phyloP scores from a whole-genome alignment of 1,284 basidiomycete genomes.

The Apiotrichum laibachii region DNA sequence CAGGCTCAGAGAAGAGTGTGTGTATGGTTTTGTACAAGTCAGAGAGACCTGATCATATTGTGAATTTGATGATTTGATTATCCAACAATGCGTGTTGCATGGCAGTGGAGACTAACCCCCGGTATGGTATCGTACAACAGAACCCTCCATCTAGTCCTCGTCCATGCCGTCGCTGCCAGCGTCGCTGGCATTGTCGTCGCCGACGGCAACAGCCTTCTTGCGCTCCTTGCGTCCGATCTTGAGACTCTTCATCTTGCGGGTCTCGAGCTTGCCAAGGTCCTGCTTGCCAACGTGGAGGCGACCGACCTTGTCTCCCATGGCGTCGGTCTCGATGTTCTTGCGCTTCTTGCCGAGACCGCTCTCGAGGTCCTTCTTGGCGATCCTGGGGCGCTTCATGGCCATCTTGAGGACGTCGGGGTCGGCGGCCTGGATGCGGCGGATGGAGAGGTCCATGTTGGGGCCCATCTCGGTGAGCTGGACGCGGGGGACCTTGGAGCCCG shows the following conservation, averaged over 20 bases:
- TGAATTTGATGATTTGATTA: background rate
- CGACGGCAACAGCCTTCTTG: constrained; percentile 23
- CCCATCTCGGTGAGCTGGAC: constrained; percentile 86
- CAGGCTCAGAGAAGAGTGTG: constrained; percentile 1
- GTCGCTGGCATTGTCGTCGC: constrained; percentile 18
- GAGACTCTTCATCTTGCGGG: constrained; percentile 53
- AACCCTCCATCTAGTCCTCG: constrained; percentile 17
- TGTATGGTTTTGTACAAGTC: constrained; percentile 8
- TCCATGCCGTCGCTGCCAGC: constrained; percentile 15
- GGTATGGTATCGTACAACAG: constrained; percentile 14
- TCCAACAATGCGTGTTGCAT: constrained; percentile 10
- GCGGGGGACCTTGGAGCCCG: constrained; percentile 70
- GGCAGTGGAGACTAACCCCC: background rate
- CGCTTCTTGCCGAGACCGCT: constrained; percentile 85
- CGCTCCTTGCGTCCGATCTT: constrained; percentile 35
- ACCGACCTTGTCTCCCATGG: constrained; percentile 95
- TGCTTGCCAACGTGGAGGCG: constrained; percentile 86
- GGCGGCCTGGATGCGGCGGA: constrained; percentile 72
- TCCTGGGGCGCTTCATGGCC: constrained; percentile 78
- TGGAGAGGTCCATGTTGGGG: constrained; percentile 77
- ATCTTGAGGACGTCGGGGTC: constrained; percentile 75
- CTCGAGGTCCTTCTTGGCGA: constrained; percentile 80
- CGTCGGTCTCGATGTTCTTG: constrained; percentile 94
- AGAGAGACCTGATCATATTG: constrained; percentile 8
- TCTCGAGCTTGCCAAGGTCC: constrained; percentile 79